Base-by-base conservation (phyloP, 768 basidiomycete genomes). In the Tylopilus vinaceipallidus region DNA sequence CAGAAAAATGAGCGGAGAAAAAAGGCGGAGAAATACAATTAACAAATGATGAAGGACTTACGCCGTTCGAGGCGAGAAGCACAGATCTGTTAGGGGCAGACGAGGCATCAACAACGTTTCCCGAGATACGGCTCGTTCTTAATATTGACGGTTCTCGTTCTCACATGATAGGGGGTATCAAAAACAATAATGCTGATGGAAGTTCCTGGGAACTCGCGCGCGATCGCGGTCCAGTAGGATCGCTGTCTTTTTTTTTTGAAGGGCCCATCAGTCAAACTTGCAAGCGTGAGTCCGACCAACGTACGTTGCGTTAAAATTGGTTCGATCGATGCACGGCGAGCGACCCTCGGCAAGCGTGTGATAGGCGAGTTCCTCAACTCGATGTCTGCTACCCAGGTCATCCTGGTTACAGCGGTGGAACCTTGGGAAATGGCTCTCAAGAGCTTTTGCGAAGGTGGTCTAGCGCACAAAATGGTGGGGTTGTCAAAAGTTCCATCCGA, bases 391-490 rank as follows among this genome's bases (percentile, higher is more conserved):
- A 16, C 88, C 90, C 36, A 92, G 75, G 46, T 90, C 84, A 59
- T 92, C 90, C 66, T 91, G 88, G 70, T 82, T 89, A 65, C 87
- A 91, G 56, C 87, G 76, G 37, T 73, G 71, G 63, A 89, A 86
- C 35, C 67, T 67, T 9, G 88, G 84, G 50, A 77, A 77, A 57
- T 83, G 68, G 5, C 62, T 52, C 59, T 89, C 73, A 5, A 91
- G 75, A n/a, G 83, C 81, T 55, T 82, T 66, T 41, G 90, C 87
- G 62, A 92, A 91, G 2, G 87, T 86, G 16, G 79, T 76, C 77
- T 50, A 52, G 42, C 8, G 35, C 13, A 36, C 32, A 16, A 32
- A 4, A 37, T 20, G 20, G 24, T 20, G 6, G 16, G 19, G 38
- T 23, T 45, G 54, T 58, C 49, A 57, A 35, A 32, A 19, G 36